Conservation (phyloP, 1,284 basidiomycete genomes). For the Rhizopogon parksii region DNA sequence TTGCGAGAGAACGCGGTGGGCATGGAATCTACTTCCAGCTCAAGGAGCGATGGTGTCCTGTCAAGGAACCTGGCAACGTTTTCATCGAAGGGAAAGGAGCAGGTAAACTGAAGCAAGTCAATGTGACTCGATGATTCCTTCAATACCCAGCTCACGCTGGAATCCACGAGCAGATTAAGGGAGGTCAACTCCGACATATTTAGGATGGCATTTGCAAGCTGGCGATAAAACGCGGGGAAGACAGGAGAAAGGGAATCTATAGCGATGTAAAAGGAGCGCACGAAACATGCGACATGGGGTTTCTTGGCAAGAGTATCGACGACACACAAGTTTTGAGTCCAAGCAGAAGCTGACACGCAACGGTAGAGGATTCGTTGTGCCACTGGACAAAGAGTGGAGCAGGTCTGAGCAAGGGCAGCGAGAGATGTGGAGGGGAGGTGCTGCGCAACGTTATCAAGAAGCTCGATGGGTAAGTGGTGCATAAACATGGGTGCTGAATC, state of each 20-base stretch:
- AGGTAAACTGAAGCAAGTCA: constrained; percentile 45
- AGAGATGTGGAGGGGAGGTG: constrained; percentile 36
- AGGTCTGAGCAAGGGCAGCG: constrained; percentile 40
- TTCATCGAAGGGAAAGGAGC: constrained; percentile 51
- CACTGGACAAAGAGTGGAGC: constrained; percentile 35
- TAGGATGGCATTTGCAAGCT: constrained; percentile 45
- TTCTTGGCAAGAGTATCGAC: constrained; percentile 48
- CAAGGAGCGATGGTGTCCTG: constrained; percentile 41
- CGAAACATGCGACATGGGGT: constrained; percentile 47
- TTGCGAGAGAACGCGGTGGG: constrained; percentile 17
- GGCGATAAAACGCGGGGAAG: constrained; percentile 40
- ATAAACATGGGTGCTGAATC: constrained; percentile 28
- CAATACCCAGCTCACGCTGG: constrained; percentile 47
- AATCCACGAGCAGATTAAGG: constrained; percentile 51
- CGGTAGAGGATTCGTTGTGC: constrained; percentile 60
- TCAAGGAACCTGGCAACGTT: constrained; percentile 51
- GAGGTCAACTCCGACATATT: constrained; percentile 52
- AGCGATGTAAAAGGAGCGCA: constrained; percentile 53
- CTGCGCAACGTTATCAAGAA: constrained; percentile 41
- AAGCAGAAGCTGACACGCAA: constrained; percentile 40
- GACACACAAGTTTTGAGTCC: constrained; percentile 39
- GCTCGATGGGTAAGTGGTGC: constrained; percentile 44
- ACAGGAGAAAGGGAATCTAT: constrained; percentile 35
- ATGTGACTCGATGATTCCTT: constrained; percentile 23
- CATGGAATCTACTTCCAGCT: constrained; percentile 46